Base-by-base conservation (phyloP, 140 eudicot species). In the Senecio squalidus region DNA sequence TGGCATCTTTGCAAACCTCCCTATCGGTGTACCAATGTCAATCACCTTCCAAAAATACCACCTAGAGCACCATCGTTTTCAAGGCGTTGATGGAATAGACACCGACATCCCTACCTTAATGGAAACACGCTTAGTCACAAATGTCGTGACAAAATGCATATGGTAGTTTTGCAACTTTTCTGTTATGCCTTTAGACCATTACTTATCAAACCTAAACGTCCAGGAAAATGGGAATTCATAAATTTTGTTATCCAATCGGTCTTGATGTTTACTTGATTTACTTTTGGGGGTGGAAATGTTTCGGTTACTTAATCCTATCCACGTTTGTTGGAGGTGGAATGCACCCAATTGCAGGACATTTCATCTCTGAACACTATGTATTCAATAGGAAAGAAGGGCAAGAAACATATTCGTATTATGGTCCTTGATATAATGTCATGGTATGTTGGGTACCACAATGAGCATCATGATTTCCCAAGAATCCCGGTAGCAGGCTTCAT, bases 401-500 rank as follows among this genome's bases (percentile, higher is more conserved):
- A 67, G 96, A 88, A 49, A 88, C 94, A 0, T 87, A 87, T 62
- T 88, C 89, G 15, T 88, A 83, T 40, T 88, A 88, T 16, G 96
- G 96, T 2, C 94, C 96, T 84, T 64, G 84, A 84, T 68, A 48
- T 88, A 26, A 68, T 84, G 77, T 59, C 96, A 5, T 83, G 96
- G 96, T 62, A 66, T 25, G 96, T 88, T 3, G 96, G 96, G 4
- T 83, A 88, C 73, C 95, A 80, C 67, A 87, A 87, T 18, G 96
- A 88, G 76, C 96, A 88, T 76, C 96, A 88, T 66, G 96, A 88
- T 69, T 88, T 88, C 57, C 96, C 96, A 5, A 71, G 94, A 44
- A 84, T 88, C 3, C 73, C 96, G 96, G 96, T 41, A 73, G 67
- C 53, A 86, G 66, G 84, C 96, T 87, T 27, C 76, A 84, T 72